Evolutionary conservation across 2,329 filamentous ascomycete genomes (phyloP), one percentile per base, ranked within the genome.

Genomic region (Colletotrichum siamense): DNA sequence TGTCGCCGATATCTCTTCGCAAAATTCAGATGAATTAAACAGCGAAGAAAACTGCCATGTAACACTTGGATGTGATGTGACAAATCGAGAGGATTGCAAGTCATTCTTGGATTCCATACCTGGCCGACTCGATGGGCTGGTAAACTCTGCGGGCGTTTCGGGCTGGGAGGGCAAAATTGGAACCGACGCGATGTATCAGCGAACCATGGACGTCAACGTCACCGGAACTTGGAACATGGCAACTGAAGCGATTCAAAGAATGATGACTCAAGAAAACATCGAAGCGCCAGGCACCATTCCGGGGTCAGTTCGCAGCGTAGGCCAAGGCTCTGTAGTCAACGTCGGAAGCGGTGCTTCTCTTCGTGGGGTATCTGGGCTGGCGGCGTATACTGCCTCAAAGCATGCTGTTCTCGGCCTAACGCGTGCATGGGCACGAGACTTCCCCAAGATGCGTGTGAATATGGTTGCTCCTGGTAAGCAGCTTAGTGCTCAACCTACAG

Each of bases 151-250:
- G 26, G 72, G 72, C 24, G 55, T 52, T 34, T 75, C 67, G 16
- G 57, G 72, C 59, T 75, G 67, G 66, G 72, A 75, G 8, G 72
- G 72, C 66, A 70, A 75, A 39, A 75, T 75, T 12, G 72, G 72
- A 13, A 71, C 66, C 24, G 67, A 75, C 44, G 66, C 55, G 18
- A 9, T 71, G 8, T 49, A 49, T 22, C 9, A 49, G 9, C 18
- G 18, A 49, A 49, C 39, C 9, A 49, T 49, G 39, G 39, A 49
- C 39, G 18, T 49, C 18, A 49, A n/a, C 39, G 39, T 49, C 18
- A 49, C 39, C 39, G 39, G 39, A n/a, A 49, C 39, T 49, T 49
- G 39, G 39, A 49, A 49, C 10, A 49, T 49, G 39, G 39, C 39
- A n/a, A 49, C 18, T 22, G 9, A 49, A 49, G 39, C 39, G 9